Evolutionary conservation across 805 yeast species (phyloP), one percentile per base, ranked within the genome.

Genomic region (Candida anglica): DNA sequence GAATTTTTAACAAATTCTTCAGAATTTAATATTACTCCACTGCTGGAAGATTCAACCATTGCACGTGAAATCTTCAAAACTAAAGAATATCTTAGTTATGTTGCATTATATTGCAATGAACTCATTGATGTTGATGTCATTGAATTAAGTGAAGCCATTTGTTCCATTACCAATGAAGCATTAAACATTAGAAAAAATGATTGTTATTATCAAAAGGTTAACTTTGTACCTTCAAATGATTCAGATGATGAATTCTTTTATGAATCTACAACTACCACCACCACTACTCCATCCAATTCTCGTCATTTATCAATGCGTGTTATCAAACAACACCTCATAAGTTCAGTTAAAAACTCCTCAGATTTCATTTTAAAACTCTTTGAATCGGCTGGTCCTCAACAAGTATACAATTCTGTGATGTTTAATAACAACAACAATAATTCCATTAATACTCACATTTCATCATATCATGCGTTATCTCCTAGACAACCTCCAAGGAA

Each of bases 31-130:
- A 31, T 49, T 10, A 42, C 38, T 19, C 27, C 32, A 10, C n/a
- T 8, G 10, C 27, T 38, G 14, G 37, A 33, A 11, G 19, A 36
- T 8, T 15, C n/a, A 5, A 14, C 14, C 17, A 30, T 25, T 15
- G 17, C 19, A 32, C 38, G 47, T 23, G 68, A 71, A 42, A 49
- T 71, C 32, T 67, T 72, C 42, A 60, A 64, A 40, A 49, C 73
- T 38, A 77, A 77, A 46, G 70, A 69, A 38, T 75, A 69, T 41
- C 48, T 76, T 26, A 56, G 69, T 30, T 78, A 77, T 46, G 47
- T 69, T 14, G 56, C 77, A 3, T 54, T 73, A 19, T 75, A 73
- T 53, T 70, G 71, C 39, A 52, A 56, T 27, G 73, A 66, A 23
- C 57, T 76, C 37, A 55, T 71, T 22, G 69, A 66, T 38, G 44